Evolutionary conservation across 1,284 basidiomycete species (phyloP).

Genomic region (Rhodotorula glutinis): DNA sequence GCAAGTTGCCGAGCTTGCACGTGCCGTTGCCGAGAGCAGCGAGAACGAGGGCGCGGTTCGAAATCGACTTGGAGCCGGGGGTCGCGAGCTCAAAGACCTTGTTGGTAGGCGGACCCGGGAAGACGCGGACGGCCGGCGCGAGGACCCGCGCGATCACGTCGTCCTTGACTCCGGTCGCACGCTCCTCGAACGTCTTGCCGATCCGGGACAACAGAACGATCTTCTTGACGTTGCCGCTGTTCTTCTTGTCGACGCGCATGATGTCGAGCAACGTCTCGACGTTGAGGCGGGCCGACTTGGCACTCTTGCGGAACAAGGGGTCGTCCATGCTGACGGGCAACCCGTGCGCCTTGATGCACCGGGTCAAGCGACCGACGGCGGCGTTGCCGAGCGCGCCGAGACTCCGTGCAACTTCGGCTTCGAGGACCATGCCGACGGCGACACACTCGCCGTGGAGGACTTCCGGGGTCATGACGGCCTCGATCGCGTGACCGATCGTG

Average conservation of each 20-base stretch:
- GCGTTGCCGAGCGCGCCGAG: constrained; percentile 82
- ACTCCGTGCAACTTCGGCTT: constrained; percentile 84
- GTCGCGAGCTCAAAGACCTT: constrained; percentile 78
- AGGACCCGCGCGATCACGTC: constrained; percentile 74
- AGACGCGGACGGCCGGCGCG: constrained; percentile 69
- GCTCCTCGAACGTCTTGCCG: constrained; percentile 86
- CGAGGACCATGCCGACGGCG: constrained; percentile 86
- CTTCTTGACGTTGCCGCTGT: constrained; percentile 81
- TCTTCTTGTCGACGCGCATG: constrained; percentile 96
- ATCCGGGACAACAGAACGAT: constrained; percentile 87
- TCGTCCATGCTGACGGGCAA: constrained; percentile 77
- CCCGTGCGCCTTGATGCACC: constrained; percentile 80
- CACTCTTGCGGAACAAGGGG: constrained; percentile 67
- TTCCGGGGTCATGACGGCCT: constrained; percentile 83
- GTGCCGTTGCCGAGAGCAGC: constrained; percentile 87
- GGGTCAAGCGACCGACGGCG: constrained; percentile 76
- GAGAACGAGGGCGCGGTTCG: constrained; percentile 89
- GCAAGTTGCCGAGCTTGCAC: constrained; percentile 80
- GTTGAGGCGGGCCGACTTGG: constrained; percentile 62
- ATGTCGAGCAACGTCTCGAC: constrained; percentile 85
- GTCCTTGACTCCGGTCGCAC: constrained; percentile 81
- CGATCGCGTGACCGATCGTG: constrained; percentile 92
- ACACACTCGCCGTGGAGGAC: constrained; percentile 94
- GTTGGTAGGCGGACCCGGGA: constrained; percentile 63
- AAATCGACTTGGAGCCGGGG: constrained; percentile 94